Evolutionary conservation across 2,329 filamentous ascomycete species (phyloP), one percentile per base, ranked within the genome.

Genomic region (Talaromyces funiculosus): DNA sequence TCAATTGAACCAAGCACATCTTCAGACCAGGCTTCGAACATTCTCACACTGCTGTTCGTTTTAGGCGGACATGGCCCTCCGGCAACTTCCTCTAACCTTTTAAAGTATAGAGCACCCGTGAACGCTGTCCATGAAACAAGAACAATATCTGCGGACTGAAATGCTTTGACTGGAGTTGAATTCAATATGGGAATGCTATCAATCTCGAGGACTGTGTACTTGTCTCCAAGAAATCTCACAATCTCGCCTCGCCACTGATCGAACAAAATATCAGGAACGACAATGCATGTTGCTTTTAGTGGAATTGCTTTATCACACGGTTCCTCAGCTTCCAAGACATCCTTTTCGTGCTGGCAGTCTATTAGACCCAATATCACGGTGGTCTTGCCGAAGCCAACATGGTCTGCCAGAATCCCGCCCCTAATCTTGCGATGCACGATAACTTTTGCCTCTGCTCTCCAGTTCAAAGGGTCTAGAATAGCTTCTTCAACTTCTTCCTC

Each of bases 351-450:
- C 47, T 81, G 77, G 3, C 73, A 70, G 37, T 83, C 76, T 31
- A 87, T 80, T 8, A 88, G 70, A 0, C 78, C 84, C 12, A 89
- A 75, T 2, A 80, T 81, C 0, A 82, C 81, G 1, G 85, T 81
- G 0, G 86, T 89, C 66, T 90, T 89, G 0, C 87, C 87, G 67
- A 86, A 89, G 0, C 84, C 86, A 35, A 87, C 84, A 47, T 84
- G 78, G 66, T 88, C 85, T 2, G 85, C 85, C 35, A 88, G 75
- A 18, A 89, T 77, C 4, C 86, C 86, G 12, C 86, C 86, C 18
- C 78, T 79, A 42, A 86, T 64, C 10, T 63, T 59, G 37, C 67
- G 69, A 63, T 33, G 62, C 37, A 57, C 75, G 53, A n/a, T 69
- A 24, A 37, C 75, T 68, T 61, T 78, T 65, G n/a, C 84, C 68